phyloP scores from a whole-genome alignment of 768 basidiomycete genomes.

The Termitomyces eurrhizus region DNA sequence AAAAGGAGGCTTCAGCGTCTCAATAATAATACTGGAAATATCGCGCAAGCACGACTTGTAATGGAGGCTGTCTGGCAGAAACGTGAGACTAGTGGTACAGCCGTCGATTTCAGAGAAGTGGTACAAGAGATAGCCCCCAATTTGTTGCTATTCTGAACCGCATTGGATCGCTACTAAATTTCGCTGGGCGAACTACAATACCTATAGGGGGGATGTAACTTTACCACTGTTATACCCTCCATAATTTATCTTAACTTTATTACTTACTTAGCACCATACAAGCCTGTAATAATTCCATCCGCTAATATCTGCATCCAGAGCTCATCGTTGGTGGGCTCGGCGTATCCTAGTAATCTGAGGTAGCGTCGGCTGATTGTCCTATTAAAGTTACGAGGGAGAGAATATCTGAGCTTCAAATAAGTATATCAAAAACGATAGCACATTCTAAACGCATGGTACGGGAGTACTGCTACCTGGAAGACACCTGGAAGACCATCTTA shows the following conservation, averaged over 20 bases:
- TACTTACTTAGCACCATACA: slow-evolving; percentile 14
- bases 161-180: neutral
- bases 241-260: slow-evolving; percentile 11
- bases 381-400: neutral
- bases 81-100: slow-evolving; percentile 49
- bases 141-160: slow-evolving; percentile 43
- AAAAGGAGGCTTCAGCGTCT: slow-evolving; percentile 51
- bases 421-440: neutral
- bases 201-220: slow-evolving; percentile 12
- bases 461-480: no score
- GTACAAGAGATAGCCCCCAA: slow-evolving; percentile 46
- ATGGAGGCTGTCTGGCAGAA: slow-evolving; percentile 73
- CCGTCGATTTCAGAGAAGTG: slow-evolving; percentile 60
- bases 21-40: slow-evolving; percentile 58
- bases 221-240: slow-evolving; percentile 15
- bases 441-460: no score
- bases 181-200: slow-evolving; percentile 10
- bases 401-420: neutral
- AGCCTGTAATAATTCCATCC: slow-evolving; percentile 4
- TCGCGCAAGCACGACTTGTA: slow-evolving; percentile 50
- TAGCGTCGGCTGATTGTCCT: neutral
- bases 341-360: neutral
- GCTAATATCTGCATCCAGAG: slow-evolving; percentile 4
- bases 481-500: neutral
- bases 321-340: neutral